Evolutionary conservation across 2,329 filamentous ascomycete species (phyloP), one percentile per base, ranked within the genome.

Genomic region (Apiospora sp.): DNA sequence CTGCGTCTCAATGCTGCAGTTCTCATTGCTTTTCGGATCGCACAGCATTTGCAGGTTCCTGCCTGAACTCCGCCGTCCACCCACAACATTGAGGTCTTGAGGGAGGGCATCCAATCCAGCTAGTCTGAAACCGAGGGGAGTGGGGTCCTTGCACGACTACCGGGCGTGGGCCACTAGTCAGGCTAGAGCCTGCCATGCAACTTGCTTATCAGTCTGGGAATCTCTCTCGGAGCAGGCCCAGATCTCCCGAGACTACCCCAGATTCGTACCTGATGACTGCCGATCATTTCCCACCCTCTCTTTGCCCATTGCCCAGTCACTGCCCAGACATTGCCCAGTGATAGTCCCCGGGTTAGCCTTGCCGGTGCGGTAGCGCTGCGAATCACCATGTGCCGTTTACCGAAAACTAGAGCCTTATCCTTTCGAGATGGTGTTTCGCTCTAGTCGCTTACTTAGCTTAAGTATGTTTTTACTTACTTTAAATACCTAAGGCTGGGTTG

Each of bases 221-320:
- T 41, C 37, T 34, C n/a, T n/a, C 67, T 69, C 44, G 67, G 67
- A 49, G 58, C 34, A 64, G 27, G 67, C 67, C 67, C 44, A 49
- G 44, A 69, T 49, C 44, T 49, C 44, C 58, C 67, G 67, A 24
- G 30, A 69, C 67, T 69, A 48, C 67, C 48, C 67, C 67, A 37
- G 34, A 69, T 34, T 48, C 24, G 67, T 49, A 34, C 43, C 67
- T 49, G 67, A 24, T 34, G 24, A 19, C 27, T 49, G 67, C 67
- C 48, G 67, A 49, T 49, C 67, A 34, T n/a, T 64, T 64, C 34
- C 58, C 30, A 64, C 34, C 34, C 37, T 64, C 58, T 34, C n/a
- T 64, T 41, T 61, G 54, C 34, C 54, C 30, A 61, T 22, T 22
- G 54, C 7, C 54, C 30, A 34, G 54, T 37, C 54, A 4, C 34